These are phyloP conservation scores for Mucuna pruriens DNA, from an alignment of 306 rosid species.

Conservation along the genomic window DNA sequence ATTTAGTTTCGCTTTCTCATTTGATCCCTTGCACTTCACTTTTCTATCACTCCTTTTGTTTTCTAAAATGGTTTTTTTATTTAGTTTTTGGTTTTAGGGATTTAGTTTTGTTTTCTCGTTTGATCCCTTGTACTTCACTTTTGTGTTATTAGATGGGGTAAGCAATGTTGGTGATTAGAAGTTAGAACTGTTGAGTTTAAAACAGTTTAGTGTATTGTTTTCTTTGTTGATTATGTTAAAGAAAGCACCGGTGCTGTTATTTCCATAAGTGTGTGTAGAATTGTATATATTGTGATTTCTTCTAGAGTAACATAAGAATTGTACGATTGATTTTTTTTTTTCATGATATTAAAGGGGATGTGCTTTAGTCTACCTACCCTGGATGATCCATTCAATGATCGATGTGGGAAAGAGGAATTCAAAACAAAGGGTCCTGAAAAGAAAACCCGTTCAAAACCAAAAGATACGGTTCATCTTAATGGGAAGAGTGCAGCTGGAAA, in stretches of 20 bases:
- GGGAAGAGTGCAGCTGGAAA: constrained; percentile 45
- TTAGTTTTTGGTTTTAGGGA: neutral
- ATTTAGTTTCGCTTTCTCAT: neutral
- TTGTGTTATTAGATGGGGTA: neutral
- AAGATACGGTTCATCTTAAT: constrained; percentile 36
- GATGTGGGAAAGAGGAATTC: constrained; percentile 54
- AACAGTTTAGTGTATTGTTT: neutral
- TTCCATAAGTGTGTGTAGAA: neutral
- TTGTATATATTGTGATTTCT: neutral
- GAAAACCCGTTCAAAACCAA: constrained; percentile 26
- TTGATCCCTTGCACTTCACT: neutral
- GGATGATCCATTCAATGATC: constrained; percentile 91
- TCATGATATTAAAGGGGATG: constrained; percentile 73
- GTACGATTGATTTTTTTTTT: constrained; percentile 18
- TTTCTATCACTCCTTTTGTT: neutral
- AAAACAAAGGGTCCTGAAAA: constrained; percentile 41
- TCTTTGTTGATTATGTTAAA: constrained; percentile 25
- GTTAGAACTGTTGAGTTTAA: neutral
- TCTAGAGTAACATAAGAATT: constrained; percentile 10
- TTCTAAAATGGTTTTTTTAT: neutral
- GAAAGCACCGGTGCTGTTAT: neutral
- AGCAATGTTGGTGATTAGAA: neutral
- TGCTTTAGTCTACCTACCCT: constrained; percentile 88
- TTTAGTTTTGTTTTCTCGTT: neutral
- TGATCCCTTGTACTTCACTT: neutral